Conservation (phyloP, 2,329 filamentous ascomycete species). For the Ploettnerulaceae sp. region DNA sequence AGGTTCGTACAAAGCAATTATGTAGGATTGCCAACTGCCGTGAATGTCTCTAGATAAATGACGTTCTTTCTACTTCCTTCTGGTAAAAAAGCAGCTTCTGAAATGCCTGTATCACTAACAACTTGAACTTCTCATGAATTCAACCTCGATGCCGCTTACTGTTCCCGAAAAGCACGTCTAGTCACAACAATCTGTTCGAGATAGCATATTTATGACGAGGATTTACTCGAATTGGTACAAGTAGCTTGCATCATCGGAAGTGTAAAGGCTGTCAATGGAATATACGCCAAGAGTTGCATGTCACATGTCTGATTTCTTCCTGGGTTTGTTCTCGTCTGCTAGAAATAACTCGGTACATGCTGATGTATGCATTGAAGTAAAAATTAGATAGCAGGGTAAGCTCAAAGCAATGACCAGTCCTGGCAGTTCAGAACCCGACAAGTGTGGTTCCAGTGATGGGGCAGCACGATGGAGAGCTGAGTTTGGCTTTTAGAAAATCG, state of each 20-base stretch:
- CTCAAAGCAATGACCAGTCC: not conserved
- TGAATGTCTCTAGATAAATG: conserved; percentile 16
- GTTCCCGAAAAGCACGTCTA: conserved; percentile 17
- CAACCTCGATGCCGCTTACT: conserved; percentile 15
- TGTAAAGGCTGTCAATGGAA: not conserved
- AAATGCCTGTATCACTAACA: conserved; percentile 15
- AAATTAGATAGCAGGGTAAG: not conserved
- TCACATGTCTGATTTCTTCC: not conserved
- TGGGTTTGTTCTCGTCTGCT: not conserved
- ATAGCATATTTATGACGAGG: conserved; percentile 20
- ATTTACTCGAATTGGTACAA: conserved; percentile 20
- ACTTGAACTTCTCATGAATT: conserved; percentile 22
- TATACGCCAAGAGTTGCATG: conserved; percentile 9
- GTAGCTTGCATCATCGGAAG: not conserved
- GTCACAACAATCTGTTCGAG: conserved; percentile 23
- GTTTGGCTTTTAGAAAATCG: not conserved
- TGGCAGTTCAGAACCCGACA: not conserved
- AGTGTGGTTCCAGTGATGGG: not conserved
- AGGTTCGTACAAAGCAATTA: conserved; percentile 17
- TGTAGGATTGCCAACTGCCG: conserved; percentile 22
- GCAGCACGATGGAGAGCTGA: not conserved
- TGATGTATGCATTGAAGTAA: not conserved
- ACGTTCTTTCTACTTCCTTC: conserved; percentile 14
- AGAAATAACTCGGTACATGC: not conserved
- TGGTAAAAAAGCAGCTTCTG: conserved; percentile 17